These are phyloP conservation scores for Ophiosphaerella korrae DNA, from an alignment of 2,329 filamentous ascomycete genomes.

Conservation along the genomic window DNA sequence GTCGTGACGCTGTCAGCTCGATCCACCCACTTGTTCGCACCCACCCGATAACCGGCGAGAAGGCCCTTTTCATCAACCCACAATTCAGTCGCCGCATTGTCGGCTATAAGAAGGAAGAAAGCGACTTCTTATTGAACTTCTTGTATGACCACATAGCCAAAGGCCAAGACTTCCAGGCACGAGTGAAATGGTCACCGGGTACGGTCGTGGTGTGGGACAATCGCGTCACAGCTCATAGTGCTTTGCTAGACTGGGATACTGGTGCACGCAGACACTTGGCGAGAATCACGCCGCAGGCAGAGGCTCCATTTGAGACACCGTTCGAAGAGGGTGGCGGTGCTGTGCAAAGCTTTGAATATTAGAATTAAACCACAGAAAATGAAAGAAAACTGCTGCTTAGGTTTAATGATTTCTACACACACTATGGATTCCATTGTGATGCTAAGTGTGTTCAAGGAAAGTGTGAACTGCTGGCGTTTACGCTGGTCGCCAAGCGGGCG, in stretches of 20 bases:
- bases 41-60: slow-evolving; percentile 80
- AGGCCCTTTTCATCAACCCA: slow-evolving; percentile 80
- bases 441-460: too few species aligned
- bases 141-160: slow-evolving; percentile 75
- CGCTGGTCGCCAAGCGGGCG: too few species aligned
- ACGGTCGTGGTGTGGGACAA: slow-evolving; percentile 91
- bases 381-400: background rate
- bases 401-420: background rate
- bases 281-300: slow-evolving; percentile 81
- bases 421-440: too few species aligned
- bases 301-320: slow-evolving; percentile 72
- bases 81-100: slow-evolving; percentile 84
- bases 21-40: slow-evolving; percentile 81
- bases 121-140: slow-evolving; percentile 76
- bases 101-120: slow-evolving; percentile 85
- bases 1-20: slow-evolving; percentile 75
- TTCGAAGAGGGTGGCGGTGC: slow-evolving; percentile 40
- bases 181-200: slow-evolving; percentile 77
- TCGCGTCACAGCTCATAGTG: slow-evolving; percentile 77
- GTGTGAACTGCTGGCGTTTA: too few species aligned
- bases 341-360: slow-evolving; percentile 28
- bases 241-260: slow-evolving; percentile 80
- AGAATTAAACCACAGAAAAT: background rate
- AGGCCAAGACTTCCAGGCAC: slow-evolving; percentile 73
- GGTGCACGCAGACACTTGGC: slow-evolving; percentile 80